phyloP scores from a whole-genome alignment of 2,329 filamentous ascomycete species.

The Arthrobotrys pseudoclavata region DNA sequence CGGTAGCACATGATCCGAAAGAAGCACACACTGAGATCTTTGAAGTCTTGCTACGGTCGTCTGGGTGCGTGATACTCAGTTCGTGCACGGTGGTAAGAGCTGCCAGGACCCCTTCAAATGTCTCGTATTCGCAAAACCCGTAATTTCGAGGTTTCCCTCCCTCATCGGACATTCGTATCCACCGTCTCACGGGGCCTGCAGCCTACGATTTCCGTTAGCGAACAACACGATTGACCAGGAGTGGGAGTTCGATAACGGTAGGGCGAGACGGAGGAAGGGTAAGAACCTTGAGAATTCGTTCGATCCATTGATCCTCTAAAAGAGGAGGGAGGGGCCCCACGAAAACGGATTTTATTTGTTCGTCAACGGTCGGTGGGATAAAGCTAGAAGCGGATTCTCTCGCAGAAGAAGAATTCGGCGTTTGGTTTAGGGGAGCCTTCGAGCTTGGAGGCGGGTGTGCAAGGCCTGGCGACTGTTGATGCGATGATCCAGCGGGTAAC shows the following conservation, averaged over 20 bases:
- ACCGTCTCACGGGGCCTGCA: conserved; percentile 76
- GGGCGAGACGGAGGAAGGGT: neutral
- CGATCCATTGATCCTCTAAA: conserved; percentile 81
- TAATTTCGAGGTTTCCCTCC: conserved; percentile 87
- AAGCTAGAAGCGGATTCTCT: conserved; percentile 51
- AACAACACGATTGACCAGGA: neutral
- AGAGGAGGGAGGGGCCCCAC: conserved; percentile 85
- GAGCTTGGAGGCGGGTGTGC: conserved; percentile 23
- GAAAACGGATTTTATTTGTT: conserved; percentile 91
- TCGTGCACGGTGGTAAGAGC: conserved; percentile 39
- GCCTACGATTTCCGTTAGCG: conserved; percentile 48
- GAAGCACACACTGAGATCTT: conserved; percentile 38
- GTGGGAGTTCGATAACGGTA: neutral
- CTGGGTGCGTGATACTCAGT: conserved; percentile 68
- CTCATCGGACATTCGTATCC: conserved; percentile 83
- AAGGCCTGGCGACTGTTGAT: conserved; percentile 27
- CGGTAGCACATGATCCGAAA: neutral
- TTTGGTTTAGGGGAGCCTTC: conserved; percentile 32
- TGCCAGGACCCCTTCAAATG: conserved; percentile 76
- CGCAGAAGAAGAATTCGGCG: conserved; percentile 18
- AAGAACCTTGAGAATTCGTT: conserved; percentile 75
- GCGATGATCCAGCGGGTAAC: conserved; percentile 21
- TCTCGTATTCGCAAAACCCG: conserved; percentile 95
- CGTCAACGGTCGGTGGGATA: conserved; percentile 86
- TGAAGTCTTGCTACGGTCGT: conserved; percentile 73